Percentiles rank a stretch among this genome's conserved stretches.
Evolutionary conservation across 2,329 filamentous ascomycete species (phyloP).

Genomic region (Lachnum nothofagi): DNA sequence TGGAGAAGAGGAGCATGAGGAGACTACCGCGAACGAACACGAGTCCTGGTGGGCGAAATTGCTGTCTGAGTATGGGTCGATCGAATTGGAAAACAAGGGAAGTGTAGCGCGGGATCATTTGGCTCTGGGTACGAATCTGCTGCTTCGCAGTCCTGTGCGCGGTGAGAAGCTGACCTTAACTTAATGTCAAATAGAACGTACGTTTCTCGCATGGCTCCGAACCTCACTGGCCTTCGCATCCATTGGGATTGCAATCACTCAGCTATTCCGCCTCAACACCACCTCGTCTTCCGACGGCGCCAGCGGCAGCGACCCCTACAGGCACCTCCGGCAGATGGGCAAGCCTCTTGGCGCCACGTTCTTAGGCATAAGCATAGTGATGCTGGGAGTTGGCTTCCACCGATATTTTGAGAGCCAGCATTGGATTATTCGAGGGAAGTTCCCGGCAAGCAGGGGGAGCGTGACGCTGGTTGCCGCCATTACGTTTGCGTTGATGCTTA

Average conservation of each 20-base stretch:
- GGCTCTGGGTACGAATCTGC: conserved; percentile 56
- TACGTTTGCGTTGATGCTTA: conserved; percentile 57
- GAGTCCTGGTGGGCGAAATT: conserved; percentile 50
- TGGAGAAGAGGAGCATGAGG: conserved; percentile 11
- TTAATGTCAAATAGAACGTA: conserved; percentile 56
- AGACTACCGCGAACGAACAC: conserved; percentile 24
- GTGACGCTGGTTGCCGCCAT: conserved; percentile 65
- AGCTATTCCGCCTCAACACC: conserved; percentile 76
- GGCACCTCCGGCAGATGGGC: conserved; percentile 56
- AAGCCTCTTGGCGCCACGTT: conserved; percentile 74
- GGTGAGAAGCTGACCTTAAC: conserved; percentile 8
- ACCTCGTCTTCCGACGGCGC: conserved; percentile 33
- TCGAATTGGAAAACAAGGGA: conserved; percentile 82
- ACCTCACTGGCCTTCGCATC: conserved; percentile 77
- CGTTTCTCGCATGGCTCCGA: conserved; percentile 79
- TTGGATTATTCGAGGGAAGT: conserved; percentile 75
- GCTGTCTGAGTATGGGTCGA: conserved; percentile 41
- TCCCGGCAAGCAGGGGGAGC: conserved; percentile 71
- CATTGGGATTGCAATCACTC: conserved; percentile 78
- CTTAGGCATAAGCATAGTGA: conserved; percentile 67
- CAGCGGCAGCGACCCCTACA: conserved; percentile 31
- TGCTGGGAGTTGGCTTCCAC: conserved; percentile 71
- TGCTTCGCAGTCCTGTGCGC: background rate
- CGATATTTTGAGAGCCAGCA: conserved; percentile 73
- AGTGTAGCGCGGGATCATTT: conserved; percentile 79